These are phyloP conservation scores for Penicillium sp. DNA, from an alignment of 2,329 filamentous ascomycete genomes.

Conservation along the genomic window DNA sequence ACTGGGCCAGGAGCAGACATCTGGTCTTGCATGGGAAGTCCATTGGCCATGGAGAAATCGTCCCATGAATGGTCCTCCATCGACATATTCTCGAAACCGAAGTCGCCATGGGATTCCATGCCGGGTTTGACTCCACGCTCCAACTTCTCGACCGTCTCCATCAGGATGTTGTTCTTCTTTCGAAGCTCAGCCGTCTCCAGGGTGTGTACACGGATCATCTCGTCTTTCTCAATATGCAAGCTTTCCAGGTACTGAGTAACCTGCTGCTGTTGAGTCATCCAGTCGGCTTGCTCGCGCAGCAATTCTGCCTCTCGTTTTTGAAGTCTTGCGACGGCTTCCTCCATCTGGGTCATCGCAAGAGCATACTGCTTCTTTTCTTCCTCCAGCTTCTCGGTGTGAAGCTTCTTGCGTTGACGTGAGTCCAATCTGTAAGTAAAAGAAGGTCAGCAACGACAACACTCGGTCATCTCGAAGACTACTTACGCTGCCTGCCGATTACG, in stretches of 20 bases:
- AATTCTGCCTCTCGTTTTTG: slow-evolving; percentile 59
- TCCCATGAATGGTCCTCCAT: slow-evolving; percentile 80
- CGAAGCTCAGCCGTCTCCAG: slow-evolving; percentile 87
- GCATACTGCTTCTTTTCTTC: slow-evolving; percentile 94
- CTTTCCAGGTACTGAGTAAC: slow-evolving; percentile 72
- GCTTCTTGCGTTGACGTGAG: slow-evolving; percentile 96
- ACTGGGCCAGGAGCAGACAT: slow-evolving; percentile 28
- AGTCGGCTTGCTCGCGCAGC: slow-evolving; percentile 59
- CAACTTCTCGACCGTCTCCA: slow-evolving; percentile 60
- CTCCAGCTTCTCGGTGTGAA: slow-evolving; percentile 93
- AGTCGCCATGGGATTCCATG: slow-evolving; percentile 64
- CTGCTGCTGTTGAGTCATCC: slow-evolving; percentile 71
- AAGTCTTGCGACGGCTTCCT: slow-evolving; percentile 71
- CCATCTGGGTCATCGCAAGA: slow-evolving; percentile 70
- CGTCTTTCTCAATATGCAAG: slow-evolving; percentile 83
- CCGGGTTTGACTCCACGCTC: slow-evolving; percentile 39
- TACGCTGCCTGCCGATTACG: slow-evolving; percentile 97
- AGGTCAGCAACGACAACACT: slow-evolving; percentile 8
- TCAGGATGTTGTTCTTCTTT: slow-evolving; percentile 83
- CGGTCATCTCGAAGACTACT: slow-evolving; percentile 42
- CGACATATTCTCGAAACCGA: slow-evolving; percentile 80
- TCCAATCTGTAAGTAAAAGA: slow-evolving; percentile 66
- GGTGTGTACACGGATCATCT: slow-evolving; percentile 83
- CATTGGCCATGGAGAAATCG: slow-evolving; percentile 73
- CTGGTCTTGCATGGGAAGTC: slow-evolving; percentile 47